Evolutionary conservation across 345 rosid genomes (phyloP).

Genomic region (Linum tenue): DNA sequence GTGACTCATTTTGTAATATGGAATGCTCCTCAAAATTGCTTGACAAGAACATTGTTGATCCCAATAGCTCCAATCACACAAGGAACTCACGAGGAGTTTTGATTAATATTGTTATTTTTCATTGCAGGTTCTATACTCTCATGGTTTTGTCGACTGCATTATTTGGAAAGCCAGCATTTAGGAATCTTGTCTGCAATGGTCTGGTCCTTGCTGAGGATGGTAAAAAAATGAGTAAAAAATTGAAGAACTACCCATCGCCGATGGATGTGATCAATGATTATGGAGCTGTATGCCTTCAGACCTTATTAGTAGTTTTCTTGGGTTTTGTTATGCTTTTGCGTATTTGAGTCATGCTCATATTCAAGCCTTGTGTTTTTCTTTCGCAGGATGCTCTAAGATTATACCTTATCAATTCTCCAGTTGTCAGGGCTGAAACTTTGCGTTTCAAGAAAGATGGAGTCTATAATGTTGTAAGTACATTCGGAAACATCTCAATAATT

Average conservation of each 20-base stretch:
- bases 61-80: not conserved
- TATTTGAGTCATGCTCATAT: not conserved
- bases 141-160: constrained; percentile 98
- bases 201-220: constrained; percentile 98
- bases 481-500: not conserved
- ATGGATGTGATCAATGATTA: constrained; percentile 77
- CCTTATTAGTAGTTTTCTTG: constrained; percentile 8
- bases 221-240: constrained; percentile 89
- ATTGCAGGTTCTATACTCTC: constrained; percentile 87
- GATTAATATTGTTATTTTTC: constrained; percentile 2
- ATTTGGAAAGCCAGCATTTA: constrained; percentile 88
- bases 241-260: constrained; percentile 89
- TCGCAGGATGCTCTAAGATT: constrained; percentile 84
- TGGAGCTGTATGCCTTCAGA: constrained; percentile 73
- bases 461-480: constrained; percentile 73
- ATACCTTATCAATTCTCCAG: constrained; percentile 94
- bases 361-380: not conserved
- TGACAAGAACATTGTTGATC: not conserved
- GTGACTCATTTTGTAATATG: no score
- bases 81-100: not conserved
- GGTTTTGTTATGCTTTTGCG: constrained; percentile 7
- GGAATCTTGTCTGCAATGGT: constrained; percentile 93
- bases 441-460: constrained; percentile 96
- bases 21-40: no score
- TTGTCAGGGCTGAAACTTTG: constrained; percentile 91